phyloP scores from a whole-genome alignment of 805 yeast genomes.

The Candida tallmaniae region DNA sequence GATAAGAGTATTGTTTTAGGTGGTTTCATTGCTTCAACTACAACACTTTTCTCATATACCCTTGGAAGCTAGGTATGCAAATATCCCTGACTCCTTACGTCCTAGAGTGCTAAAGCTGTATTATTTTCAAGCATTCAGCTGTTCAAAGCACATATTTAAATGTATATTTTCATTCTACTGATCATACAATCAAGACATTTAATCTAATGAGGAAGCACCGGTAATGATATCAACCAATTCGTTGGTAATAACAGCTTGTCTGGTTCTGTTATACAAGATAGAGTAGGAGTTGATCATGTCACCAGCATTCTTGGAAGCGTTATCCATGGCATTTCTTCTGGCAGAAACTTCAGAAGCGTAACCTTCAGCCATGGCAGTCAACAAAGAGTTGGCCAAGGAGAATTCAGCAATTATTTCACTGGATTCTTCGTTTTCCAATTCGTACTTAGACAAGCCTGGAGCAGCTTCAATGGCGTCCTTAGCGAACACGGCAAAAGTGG shows the following conservation, averaged over 20 bases:
- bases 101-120: too few species aligned
- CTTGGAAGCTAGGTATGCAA: too few species aligned
- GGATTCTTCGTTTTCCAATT: constrained; percentile 61
- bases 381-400: constrained; percentile 83
- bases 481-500: constrained; percentile 60
- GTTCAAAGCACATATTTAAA: too few species aligned
- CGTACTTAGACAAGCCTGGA: constrained; percentile 80
- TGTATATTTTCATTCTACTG: too few species aligned
- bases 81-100: too few species aligned
- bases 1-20: too few species aligned
- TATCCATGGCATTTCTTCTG: constrained; percentile 99
- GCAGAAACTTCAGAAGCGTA: constrained; percentile 97
- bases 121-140: too few species aligned
- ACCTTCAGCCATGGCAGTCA: constrained; percentile 94
- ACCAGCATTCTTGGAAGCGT: constrained; percentile 99
- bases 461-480: constrained; percentile 73
- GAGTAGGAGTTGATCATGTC: constrained; percentile 97
- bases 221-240: constrained; percentile 99
- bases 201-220: constrained; percentile 98
- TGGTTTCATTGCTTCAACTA: too few species aligned
- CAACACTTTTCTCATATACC: too few species aligned
- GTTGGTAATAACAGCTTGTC: constrained; percentile 99
- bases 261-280: constrained; percentile 97
- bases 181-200: constrained; percentile 18
- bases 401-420: constrained; percentile 78